Base-by-base conservation (phyloP, 176 grass and related monocot genomes). In the Carex parvula region DNA sequence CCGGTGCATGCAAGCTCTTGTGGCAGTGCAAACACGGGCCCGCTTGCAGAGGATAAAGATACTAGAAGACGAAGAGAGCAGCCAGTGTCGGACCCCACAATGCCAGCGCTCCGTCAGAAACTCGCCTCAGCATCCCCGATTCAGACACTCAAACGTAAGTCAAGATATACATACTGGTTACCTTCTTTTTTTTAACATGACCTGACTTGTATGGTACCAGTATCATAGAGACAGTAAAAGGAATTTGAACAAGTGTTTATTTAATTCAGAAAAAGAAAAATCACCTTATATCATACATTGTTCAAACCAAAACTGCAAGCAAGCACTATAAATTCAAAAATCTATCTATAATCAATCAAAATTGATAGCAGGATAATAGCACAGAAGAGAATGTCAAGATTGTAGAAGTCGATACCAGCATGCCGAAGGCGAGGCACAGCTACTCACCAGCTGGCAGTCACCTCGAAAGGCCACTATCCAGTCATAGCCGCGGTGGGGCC, bases 1-100 rank as follows among this genome's bases (percentile, higher is more conserved):
- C 10, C 91, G 91, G 0, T 89, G 90, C 21, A 89, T 97, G 86
- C 90, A 94, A 63, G 94, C 91, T 64, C 82, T 97, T 64, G 82
- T 90, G 70, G 78, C 84, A 60, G 91, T 85, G 7, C 94, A 97
- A 80, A 60, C 77, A 4, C 81, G 89, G 76, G 84, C 84, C 22
- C 85, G 82, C 10, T 82, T 67, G 20, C 82, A 89, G 82, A 78
- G 89, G 6, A 64, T 87, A 1, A 76, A 84, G 3, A 71, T 84
- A 81, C 80, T 89, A 71, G 85, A 84, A 2, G 58, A 64, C 20
- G 64, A 80, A 84, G 0, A 69, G 24, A 79, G 21, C 55, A 17
- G 52, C 66, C 60, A 88, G 55, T 66, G 82, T 50, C 13, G 58
- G 78, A 82, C 32, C 52, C 90, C 91, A 61, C 91, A 87, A 39